Evolutionary conservation across 441 rosid genomes (phyloP).

Genomic region (Cnidoscolus chayamansa): DNA sequence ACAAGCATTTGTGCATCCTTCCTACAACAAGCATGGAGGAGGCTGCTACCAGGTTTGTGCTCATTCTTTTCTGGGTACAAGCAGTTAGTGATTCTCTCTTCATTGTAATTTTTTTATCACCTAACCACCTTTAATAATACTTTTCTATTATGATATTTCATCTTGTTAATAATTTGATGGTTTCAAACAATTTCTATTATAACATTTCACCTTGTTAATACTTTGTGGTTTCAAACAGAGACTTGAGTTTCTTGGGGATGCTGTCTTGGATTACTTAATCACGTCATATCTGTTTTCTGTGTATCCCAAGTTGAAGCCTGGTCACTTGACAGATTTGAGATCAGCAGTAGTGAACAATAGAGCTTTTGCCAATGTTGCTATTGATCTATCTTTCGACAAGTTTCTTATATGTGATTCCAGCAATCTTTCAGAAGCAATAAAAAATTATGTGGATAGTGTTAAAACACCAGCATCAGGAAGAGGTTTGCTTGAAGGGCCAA

Average conservation of each 20-base stretch:
- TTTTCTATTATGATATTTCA: constrained; percentile 24
- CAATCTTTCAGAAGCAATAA: constrained; percentile 53
- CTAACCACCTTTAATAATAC: background rate
- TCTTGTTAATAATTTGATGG: constrained; percentile 22
- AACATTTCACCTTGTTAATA: constrained; percentile 24
- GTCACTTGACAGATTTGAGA: constrained; percentile 91
- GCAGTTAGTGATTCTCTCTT: constrained; percentile 7
- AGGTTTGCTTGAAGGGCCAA: constrained; percentile 54
- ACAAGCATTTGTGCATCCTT: constrained; percentile 92
- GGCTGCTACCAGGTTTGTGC: constrained; percentile 90
- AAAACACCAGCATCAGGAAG: constrained; percentile 36
- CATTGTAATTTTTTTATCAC: constrained; percentile 7
- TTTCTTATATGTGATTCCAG: constrained; percentile 65
- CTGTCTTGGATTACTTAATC: constrained; percentile 90
- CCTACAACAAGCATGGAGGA: constrained; percentile 78
- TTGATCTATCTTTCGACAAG: constrained; percentile 52
- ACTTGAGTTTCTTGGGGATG: constrained; percentile 98
- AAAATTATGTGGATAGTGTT: constrained; percentile 51
- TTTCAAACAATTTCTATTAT: constrained; percentile 34
- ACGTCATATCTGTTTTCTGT: constrained; percentile 78
- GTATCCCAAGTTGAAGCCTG: constrained; percentile 89
- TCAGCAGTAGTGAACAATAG: constrained; percentile 76
- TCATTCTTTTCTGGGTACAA: constrained; percentile 14
- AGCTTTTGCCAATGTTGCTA: constrained; percentile 78
- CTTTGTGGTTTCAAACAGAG: constrained; percentile 50